Percentiles rank a stretch among this genome's conserved stretches.
These are phyloP conservation scores for Venturia nashicola DNA, from an alignment of 2,329 filamentous ascomycete genomes.

Conservation along the genomic window DNA sequence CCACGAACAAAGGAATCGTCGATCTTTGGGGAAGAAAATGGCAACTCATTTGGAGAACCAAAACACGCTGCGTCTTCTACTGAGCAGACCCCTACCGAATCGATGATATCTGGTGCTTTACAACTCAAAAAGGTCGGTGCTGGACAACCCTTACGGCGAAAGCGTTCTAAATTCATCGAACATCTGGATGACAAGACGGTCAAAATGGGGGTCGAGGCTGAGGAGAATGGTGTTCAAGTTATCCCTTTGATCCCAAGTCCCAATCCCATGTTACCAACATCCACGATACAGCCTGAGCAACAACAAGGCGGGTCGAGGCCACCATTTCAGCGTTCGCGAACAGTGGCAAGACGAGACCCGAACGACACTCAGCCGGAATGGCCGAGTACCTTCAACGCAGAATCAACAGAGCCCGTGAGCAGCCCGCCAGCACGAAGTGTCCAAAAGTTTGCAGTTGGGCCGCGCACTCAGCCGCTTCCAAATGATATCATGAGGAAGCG, in stretches of 20 bases:
- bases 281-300: not conserved
- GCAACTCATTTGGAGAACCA: not conserved
- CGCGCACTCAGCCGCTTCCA: not conserved
- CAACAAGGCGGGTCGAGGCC: not conserved
- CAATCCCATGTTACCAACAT: not conserved
- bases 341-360: not conserved
- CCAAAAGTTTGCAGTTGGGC: not conserved
- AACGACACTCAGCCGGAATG: not conserved
- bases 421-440: not conserved
- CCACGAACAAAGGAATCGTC: not conserved
- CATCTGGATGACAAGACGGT: not conserved
- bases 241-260: not conserved
- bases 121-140: not conserved
- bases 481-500: not conserved
- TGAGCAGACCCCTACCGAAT: not conserved
- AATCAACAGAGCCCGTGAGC: not conserved
- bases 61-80: not conserved
- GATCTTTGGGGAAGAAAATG: not conserved
- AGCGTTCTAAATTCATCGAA: slow-evolving; percentile 8
- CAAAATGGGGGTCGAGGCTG: not conserved
- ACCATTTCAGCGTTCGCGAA: not conserved
- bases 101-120: not conserved
- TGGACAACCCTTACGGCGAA: not conserved
- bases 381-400: not conserved
- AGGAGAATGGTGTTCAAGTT: not conserved